A percentile compares a stretch with the other conserved stretches of the same genome.
Conservation (phyloP, 2,329 filamentous ascomycete genomes). For the Graphium sp. region DNA sequence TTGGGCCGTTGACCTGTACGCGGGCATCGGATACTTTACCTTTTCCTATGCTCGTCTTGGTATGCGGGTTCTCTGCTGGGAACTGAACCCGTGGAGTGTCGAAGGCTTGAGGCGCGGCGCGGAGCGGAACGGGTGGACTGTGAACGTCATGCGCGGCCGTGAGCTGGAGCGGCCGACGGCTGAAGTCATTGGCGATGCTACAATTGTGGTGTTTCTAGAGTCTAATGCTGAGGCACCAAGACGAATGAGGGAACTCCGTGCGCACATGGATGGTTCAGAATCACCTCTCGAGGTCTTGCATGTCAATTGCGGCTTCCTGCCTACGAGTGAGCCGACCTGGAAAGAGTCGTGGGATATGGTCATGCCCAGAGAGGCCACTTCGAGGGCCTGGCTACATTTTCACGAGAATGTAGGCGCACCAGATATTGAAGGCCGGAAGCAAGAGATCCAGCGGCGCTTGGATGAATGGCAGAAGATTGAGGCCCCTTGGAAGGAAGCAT, state of each 20-base stretch:
- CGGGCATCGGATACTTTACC: constrained; percentile 85
- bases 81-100: constrained; percentile 76
- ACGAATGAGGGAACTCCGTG: constrained; percentile 19
- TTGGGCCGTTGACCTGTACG: constrained; percentile 63
- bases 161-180: constrained; percentile 20
- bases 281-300: constrained; percentile 24
- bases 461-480: constrained; percentile 14
- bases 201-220: constrained; percentile 52
- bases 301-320: constrained; percentile 47
- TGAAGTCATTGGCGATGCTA: constrained; percentile 25
- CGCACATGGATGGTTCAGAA: constrained; percentile 3
- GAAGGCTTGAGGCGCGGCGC: constrained; percentile 71
- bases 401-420: constrained; percentile 46
- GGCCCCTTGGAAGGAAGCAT: constrained; percentile 10
- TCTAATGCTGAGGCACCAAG: constrained; percentile 40
- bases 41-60: constrained; percentile 67
- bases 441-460: constrained; percentile 31
- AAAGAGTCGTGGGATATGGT: constrained; percentile 28
- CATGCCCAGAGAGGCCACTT: no score
- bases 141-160: constrained; percentile 30
- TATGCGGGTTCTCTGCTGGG: constrained; percentile 67
- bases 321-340: constrained; percentile 39
- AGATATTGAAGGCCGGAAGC: constrained; percentile 28
- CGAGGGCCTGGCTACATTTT: constrained; percentile 38
- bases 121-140: constrained; percentile 46